A percentile compares a stretch with the other conserved stretches of the same genome.
Evolutionary conservation across 1,284 basidiomycete genomes (phyloP).

Genomic region (Entoloma clypeatum): DNA sequence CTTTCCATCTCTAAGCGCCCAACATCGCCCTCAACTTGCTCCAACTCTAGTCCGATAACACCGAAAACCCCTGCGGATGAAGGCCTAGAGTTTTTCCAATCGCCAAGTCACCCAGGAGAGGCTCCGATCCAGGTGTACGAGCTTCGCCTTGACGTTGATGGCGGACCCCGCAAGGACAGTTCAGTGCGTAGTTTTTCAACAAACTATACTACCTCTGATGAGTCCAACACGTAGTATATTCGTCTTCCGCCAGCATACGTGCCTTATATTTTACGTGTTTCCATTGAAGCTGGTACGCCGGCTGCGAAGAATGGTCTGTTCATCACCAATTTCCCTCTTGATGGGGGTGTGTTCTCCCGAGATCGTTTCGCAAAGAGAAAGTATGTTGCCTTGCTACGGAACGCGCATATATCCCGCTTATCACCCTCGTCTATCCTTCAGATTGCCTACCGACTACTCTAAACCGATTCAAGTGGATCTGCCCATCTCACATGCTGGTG

Average conservation of each 20-base stretch:
- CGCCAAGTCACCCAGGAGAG: conserved; percentile 49
- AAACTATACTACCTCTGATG: conserved; percentile 12
- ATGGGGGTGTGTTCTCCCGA: conserved; percentile 82
- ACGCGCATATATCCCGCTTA: conserved; percentile 21
- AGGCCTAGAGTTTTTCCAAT: conserved; percentile 83
- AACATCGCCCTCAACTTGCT: conserved; percentile 13
- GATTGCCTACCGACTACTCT: conserved; percentile 76
- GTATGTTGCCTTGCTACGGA: conserved; percentile 38
- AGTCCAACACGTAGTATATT: conserved; percentile 64
- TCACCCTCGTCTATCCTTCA: conserved; percentile 28
- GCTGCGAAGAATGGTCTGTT: conserved; percentile 86
- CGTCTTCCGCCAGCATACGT: conserved; percentile 87
- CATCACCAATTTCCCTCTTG: conserved; percentile 92
- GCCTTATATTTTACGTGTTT: conserved; percentile 88
- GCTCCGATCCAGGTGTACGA: conserved; percentile 79
- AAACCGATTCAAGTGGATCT: conserved; percentile 91
- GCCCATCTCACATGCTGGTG: conserved; percentile 91
- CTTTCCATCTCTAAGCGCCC: conserved; percentile 24
- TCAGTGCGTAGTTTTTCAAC: conserved; percentile 51
- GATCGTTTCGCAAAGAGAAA: conserved; percentile 72
- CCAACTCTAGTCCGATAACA: conserved; percentile 15
- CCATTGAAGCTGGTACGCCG: conserved; percentile 84
- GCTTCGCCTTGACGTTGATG: conserved; percentile 81
- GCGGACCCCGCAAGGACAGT: conserved; percentile 81
- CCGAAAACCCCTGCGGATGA: conserved; percentile 91